Base-by-base conservation (phyloP, 352 stramenopile species). In the Pythium rhizo-oryzae region DNA sequence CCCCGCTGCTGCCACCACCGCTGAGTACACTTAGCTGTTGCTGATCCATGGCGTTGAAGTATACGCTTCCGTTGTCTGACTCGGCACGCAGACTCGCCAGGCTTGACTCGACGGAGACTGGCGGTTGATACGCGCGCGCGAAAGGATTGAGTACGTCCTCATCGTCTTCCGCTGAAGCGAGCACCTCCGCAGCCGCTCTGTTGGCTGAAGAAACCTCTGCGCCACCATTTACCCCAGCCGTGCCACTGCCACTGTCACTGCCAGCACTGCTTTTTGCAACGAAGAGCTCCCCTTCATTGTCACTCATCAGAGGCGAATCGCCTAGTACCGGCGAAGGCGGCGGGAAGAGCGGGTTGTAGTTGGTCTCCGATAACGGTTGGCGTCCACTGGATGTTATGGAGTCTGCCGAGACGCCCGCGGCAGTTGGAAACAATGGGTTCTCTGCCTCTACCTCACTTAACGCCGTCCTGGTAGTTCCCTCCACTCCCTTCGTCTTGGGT, bases 71-170 rank as follows among this genome's bases (percentile, higher is more conserved):
- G 30, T 23, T 65, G n/a, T 73, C 46, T 8, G 59, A 73, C 21
- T 81, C 70, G 57, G 60, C 67, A 30, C 60, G 62, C 2, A 80
- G 61, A 54, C 74, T 81, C 44, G 67, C 71, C 8, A 75, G 50
- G 43, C 67, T 83, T 7, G 76, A 85, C 18, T 70, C 57, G n/a
- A 81, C 41, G n/a, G 70, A 77, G 4, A 71, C 52, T 30, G 77
- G 75, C 30, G 75, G 67, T 57, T 82, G 71, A 64, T 86, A 90
- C 21, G 77, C 78, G 28, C 59, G 33, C 11, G 82, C 71, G 47
- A 94, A 94, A 35, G 86, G 86, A 49, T 94, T 94, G 61, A 91
- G 75, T 0, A 59, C 69, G 33, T 93, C 86, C 33, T 93, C 78
- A 61, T 94, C 84, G 1, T 73, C 71, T 8, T 72, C 59, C 1